These are phyloP conservation scores for Saccharum officinarum DNA, from an alignment of 176 grass and related monocot genomes.

Conservation along the genomic window DNA sequence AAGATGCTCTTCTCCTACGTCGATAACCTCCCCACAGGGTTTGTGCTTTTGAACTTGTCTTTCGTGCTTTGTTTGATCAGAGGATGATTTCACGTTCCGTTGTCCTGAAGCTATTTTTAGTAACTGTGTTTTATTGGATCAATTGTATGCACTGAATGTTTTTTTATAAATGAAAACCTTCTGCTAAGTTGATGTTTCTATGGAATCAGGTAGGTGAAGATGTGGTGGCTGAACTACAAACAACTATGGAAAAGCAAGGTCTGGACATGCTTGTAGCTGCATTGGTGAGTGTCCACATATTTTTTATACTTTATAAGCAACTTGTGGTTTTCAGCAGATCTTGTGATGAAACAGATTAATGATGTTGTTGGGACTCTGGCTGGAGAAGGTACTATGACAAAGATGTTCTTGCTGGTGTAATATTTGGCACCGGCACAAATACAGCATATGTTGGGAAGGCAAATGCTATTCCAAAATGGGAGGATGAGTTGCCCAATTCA, in stretches of 20 bases:
- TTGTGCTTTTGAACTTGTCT: too few relatives aligned
- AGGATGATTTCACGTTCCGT: too few relatives aligned
- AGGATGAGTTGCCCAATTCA: constrained; percentile 58
- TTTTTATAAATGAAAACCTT: too few relatives aligned
- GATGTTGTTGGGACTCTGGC: constrained; percentile 84
- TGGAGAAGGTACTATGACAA: constrained; percentile 74
- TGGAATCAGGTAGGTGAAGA: too few relatives aligned
- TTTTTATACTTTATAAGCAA: not conserved
- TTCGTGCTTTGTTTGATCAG: too few relatives aligned
- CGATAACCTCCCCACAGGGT: constrained; percentile 46
- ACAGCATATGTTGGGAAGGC: constrained; percentile 80
- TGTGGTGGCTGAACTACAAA: constrained; percentile 65
- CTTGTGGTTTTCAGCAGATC: not conserved
- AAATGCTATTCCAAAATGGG: constrained; percentile 60
- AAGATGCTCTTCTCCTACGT: constrained; percentile 87
- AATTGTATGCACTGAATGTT: too few relatives aligned
- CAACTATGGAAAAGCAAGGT: constrained; percentile 65
- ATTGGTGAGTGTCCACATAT: constrained; percentile 45
- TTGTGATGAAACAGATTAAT: constrained; percentile 62
- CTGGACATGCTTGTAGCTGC: constrained; percentile 79
- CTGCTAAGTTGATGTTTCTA: too few relatives aligned
- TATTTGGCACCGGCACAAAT: constrained; percentile 89
- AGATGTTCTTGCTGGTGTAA: constrained; percentile 69
- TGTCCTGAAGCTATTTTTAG: too few relatives aligned
- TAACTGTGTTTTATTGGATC: too few relatives aligned